A percentile compares a stretch with the other conserved stretches of the same genome.
Conservation (phyloP, 805 yeast species). For the Maudiozyma turicensis region DNA sequence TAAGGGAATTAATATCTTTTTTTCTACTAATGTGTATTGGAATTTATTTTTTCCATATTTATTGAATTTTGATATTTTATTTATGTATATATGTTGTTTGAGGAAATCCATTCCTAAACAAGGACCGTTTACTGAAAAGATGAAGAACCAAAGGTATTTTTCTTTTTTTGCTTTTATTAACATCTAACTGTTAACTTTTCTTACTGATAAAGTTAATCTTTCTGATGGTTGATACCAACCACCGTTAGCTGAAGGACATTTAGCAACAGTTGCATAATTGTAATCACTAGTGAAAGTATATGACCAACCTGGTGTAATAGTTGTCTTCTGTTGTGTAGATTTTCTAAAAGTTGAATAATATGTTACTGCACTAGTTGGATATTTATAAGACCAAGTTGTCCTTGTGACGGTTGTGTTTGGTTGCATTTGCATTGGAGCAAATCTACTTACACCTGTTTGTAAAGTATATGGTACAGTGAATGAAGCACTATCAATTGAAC, state of each 20-base stretch:
- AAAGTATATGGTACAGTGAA: slow-evolving; percentile 60
- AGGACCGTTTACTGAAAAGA: too few relatives aligned
- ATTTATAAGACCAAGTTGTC: slow-evolving; percentile 54
- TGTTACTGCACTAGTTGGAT: slow-evolving; percentile 59
- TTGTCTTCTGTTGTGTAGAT: slow-evolving; percentile 38
- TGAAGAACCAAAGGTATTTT: background rate
- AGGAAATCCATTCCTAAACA: too few relatives aligned
- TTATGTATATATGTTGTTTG: background rate
- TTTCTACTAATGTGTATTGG: too few relatives aligned
- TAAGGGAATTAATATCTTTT: too few relatives aligned
- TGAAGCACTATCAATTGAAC: slow-evolving; percentile 37
- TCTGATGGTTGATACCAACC: slow-evolving; percentile 58
- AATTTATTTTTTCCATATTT: too few relatives aligned
- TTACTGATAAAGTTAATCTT: slow-evolving; percentile 31
- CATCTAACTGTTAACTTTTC: slow-evolving; percentile 16
- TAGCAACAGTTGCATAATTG: slow-evolving; percentile 67
- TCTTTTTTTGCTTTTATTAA: too few relatives aligned
- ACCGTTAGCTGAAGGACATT: slow-evolving; percentile 49
- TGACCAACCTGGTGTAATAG: slow-evolving; percentile 80
- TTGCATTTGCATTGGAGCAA: slow-evolving; percentile 89
- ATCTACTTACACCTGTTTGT: slow-evolving; percentile 73
- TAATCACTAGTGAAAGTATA: slow-evolving; percentile 52
- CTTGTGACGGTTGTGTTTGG: slow-evolving; percentile 66
- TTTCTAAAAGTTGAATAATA: slow-evolving; percentile 40
- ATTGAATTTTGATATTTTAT: background rate